Percentiles rank a stretch among this genome's conserved stretches.
These are phyloP conservation scores for Cordyceps farinosa DNA, from an alignment of 2,329 filamentous ascomycete genomes.

Conservation along the genomic window DNA sequence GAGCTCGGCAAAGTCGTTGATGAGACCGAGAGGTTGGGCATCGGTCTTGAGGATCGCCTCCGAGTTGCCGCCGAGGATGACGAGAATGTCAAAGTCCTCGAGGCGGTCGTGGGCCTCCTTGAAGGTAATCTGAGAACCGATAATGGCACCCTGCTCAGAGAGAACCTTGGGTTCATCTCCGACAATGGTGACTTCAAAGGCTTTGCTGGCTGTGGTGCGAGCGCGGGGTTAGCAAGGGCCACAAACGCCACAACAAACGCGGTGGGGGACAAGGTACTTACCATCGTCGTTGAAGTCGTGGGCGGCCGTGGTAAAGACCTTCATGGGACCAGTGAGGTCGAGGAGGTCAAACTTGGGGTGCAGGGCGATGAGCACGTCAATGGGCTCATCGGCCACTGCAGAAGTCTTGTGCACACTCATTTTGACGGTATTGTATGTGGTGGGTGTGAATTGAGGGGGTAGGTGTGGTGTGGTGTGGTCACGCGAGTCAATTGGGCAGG, in stretches of 20 bases:
- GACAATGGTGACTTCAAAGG: constrained; percentile 57
- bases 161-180: constrained; percentile 52
- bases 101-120: constrained; percentile 73
- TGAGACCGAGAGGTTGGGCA: constrained; percentile 65
- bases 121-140: constrained; percentile 73
- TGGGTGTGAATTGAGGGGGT: constrained; percentile 16
- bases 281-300: constrained; percentile 52
- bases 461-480: constrained; percentile 1
- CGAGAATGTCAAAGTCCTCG: constrained; percentile 73
- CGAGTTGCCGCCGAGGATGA: constrained; percentile 70
- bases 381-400: constrained; percentile 56
- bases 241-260: neutral
- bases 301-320: constrained; percentile 48
- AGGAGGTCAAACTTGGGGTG: constrained; percentile 58
- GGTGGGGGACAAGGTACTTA: constrained; percentile 33
- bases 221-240: constrained; percentile 15
- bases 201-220: constrained; percentile 45
- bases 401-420: constrained; percentile 57
- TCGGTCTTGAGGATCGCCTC: constrained; percentile 64
- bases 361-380: constrained; percentile 58
- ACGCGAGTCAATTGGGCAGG: constrained; percentile 16
- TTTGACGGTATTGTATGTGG: constrained; percentile 37
- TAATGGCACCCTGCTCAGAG: constrained; percentile 61
- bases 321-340: constrained; percentile 54
- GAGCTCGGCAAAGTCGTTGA: constrained; percentile 72